phyloP scores from a whole-genome alignment of 2,329 filamentous ascomycete genomes.

The Penicillium crustosum region DNA sequence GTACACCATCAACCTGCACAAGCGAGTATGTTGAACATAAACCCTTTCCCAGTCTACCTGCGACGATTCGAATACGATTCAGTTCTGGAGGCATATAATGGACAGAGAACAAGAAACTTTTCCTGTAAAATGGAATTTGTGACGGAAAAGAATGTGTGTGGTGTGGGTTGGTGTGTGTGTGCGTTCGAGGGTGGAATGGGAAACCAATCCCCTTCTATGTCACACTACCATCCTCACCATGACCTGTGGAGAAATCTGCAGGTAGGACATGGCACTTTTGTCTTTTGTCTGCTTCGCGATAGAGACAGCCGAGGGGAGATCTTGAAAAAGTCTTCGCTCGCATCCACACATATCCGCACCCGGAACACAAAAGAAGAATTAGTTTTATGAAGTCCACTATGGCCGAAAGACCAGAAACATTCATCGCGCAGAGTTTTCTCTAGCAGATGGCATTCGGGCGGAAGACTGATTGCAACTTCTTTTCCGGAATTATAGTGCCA shows the following conservation, averaged over 20 bases:
- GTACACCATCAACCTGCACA: constrained; percentile 99
- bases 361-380: constrained; percentile 48
- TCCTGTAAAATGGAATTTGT: constrained; percentile 24
- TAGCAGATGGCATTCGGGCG: constrained; percentile 55
- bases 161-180: constrained; percentile 5
- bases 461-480: constrained; percentile 63
- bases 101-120: constrained; percentile 35
- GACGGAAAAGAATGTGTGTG: constrained; percentile 21
- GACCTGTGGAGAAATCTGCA: constrained; percentile 13
- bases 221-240: constrained; percentile 10
- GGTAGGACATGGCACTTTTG: constrained; percentile 6
- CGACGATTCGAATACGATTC: constrained; percentile 26
- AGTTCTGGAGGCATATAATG: constrained; percentile 29
- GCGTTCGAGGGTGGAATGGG: constrained; percentile 2
- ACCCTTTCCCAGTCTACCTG: constrained; percentile 18
- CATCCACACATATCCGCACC: constrained; percentile 17
- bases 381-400: constrained; percentile 72
- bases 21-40: constrained; percentile 73
- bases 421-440: constrained; percentile 26
- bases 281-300: constrained; percentile 8
- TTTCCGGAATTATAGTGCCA: constrained; percentile 68
- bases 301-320: constrained; percentile 8
- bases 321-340: constrained; percentile 13
- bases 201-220: constrained; percentile 8
- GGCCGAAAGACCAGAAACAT: constrained; percentile 39